Base-by-base conservation (phyloP, 2,329 filamentous ascomycete species). In the Phaeosphaeriaceae sp. region DNA sequence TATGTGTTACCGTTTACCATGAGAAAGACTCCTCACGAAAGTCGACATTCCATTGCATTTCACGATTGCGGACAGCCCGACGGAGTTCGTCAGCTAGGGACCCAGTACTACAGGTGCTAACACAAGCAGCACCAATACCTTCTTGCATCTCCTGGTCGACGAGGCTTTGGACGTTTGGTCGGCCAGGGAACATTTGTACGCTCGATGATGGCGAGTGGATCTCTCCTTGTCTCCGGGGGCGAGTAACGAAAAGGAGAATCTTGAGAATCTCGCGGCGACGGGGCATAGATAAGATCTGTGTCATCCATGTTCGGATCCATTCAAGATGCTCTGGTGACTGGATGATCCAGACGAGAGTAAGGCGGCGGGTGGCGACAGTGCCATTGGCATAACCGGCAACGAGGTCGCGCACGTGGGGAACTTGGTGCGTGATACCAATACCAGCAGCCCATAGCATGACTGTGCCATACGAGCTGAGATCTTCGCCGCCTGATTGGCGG, bases 271-370 rank as follows among this genome's bases (percentile, higher is more conserved):
- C 90, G 50, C 89, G 85, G 45, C 92, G 87, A 61, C 86, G 83
- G 11, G 90, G 88, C 81, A 97, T 87, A 47, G 83, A 82, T 26
- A 97, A 81, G 45, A 97, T 90, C 65, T 87, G 82, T 3, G 88
- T 91, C 89, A 92, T 92, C 87, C 90, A 97, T 4, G 90, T 90
- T 6, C 90, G 85, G 50, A 96, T 89, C 93, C 94, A 97, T 72
- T 96, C 91, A 6, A 97, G 83, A 48, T 93, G 87, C 66, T 96
- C 89, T 30, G 89, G 88, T 46, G 92, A 90, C 54, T 94, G 90
- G 57, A 97, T 89, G 66, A 96, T 87, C 94, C 94, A 97, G 52
- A 97, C 85, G 6, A 97, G 84, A 1, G 88, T 90, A 38, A 97
- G 77, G 33, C 87, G 86, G 42, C 92, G 87, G 3, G 90, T 91